Evolutionary conservation across 2,329 filamentous ascomycete genomes (phyloP).

Genomic region (Botrytis byssoidea): DNA sequence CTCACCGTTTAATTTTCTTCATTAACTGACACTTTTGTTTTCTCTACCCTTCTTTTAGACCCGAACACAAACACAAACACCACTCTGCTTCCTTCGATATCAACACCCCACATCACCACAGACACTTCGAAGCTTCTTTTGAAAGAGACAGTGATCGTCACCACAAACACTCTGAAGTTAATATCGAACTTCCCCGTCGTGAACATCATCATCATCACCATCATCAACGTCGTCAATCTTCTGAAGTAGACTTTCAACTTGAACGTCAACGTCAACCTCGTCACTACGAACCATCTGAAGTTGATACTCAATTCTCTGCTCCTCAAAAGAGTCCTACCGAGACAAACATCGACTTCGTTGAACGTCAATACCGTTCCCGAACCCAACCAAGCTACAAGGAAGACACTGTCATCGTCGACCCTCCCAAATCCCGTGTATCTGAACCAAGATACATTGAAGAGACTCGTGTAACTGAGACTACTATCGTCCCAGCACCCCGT

Average conservation of each 20-base stretch:
- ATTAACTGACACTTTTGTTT: conserved; percentile 30
- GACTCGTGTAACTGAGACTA: conserved; percentile 35
- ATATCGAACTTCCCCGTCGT: conserved; percentile 43
- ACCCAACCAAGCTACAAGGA: conserved; percentile 41
- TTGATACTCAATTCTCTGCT: conserved; percentile 31
- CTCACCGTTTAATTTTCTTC: conserved; percentile 34
- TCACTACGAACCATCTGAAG: conserved; percentile 32
- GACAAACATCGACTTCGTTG: conserved; percentile 56
- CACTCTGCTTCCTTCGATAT: conserved; percentile 51
- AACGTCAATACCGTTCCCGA: conserved; percentile 62
- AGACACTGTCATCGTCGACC: conserved; percentile 53
- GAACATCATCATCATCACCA: conserved; percentile 27
- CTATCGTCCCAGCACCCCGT: conserved; percentile 40
- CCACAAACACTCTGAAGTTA: conserved; percentile 18
- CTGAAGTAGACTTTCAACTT: conserved; percentile 45
- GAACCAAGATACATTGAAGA: conserved; percentile 35
- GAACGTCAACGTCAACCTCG: conserved; percentile 40
- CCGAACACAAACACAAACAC: conserved; percentile 42
- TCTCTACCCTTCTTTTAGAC: conserved; percentile 22
- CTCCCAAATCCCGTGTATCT: conserved; percentile 44
- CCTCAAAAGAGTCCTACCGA: conserved; percentile 29
- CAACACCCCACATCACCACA: conserved; percentile 40
- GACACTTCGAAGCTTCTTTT: conserved; percentile 29
- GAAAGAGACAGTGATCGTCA: conserved; percentile 21
- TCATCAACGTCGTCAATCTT: conserved; percentile 25